Percentiles rank a stretch among this genome's conserved stretches.
Conservation (phyloP, 1,139 yeast genomes). For the Debaryomyces psychrophilus region DNA sequence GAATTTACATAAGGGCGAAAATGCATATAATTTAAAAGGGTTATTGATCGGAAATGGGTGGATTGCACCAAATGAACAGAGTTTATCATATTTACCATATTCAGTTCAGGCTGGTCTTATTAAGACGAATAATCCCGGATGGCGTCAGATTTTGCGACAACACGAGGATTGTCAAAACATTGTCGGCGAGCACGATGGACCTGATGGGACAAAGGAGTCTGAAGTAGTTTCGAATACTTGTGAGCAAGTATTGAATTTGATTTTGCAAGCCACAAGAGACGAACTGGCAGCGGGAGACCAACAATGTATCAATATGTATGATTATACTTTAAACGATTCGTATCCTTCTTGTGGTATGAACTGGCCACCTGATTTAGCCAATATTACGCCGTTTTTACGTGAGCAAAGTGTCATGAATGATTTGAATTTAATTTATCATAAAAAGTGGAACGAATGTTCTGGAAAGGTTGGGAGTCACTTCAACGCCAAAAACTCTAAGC, state of each 20-base stretch:
- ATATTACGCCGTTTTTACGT: conserved; percentile 64
- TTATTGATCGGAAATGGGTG: conserved; percentile 93
- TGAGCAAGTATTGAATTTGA: conserved; percentile 46
- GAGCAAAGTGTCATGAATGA: conserved; percentile 57
- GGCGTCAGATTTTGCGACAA: conserved; percentile 44
- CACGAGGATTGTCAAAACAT: conserved; percentile 68
- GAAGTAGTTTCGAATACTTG: conserved; percentile 49
- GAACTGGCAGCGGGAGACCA: conserved; percentile 29
- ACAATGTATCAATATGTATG: conserved; percentile 82
- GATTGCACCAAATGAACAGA: conserved; percentile 89
- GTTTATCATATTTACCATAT: conserved; percentile 79
- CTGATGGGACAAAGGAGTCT: conserved; percentile 25
- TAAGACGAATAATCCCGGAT: conserved; percentile 36
- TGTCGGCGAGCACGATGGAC: conserved; percentile 38
- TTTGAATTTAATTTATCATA: conserved; percentile 52
- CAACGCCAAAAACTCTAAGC: conserved; percentile 54
- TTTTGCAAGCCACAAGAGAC: conserved; percentile 44
- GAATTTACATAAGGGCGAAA: conserved; percentile 22
- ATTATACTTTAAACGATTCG: conserved; percentile 67
- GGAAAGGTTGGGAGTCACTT: conserved; percentile 57
- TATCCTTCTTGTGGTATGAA: conserved; percentile 90
- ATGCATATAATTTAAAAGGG: conserved; percentile 56
- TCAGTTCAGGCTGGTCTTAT: conserved; percentile 63
- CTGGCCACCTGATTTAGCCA: conserved; percentile 82
- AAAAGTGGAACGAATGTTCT: conserved; percentile 79